Conservation (phyloP, 2,329 filamentous ascomycete genomes). For the Ophiocordyceps robertsii region DNA sequence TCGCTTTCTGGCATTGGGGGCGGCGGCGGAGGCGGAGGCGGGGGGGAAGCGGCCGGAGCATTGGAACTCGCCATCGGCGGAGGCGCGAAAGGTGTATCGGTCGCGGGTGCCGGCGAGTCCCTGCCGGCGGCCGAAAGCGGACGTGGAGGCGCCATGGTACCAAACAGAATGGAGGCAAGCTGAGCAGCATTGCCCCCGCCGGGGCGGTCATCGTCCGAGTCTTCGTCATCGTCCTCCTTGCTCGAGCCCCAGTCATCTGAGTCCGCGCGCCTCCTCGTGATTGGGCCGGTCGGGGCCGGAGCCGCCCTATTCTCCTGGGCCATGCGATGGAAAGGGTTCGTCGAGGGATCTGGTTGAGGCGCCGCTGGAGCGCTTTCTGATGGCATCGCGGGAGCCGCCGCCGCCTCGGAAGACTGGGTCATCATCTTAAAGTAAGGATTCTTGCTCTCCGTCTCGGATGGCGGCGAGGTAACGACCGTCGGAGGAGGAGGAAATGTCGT, state of each 20-base stretch:
- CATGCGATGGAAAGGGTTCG: constrained; percentile 90
- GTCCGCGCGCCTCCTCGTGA: constrained; percentile 40
- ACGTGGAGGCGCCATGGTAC: constrained; percentile 88
- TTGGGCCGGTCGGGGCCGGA: constrained; percentile 28
- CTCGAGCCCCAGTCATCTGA: constrained; percentile 76
- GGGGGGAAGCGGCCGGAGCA: constrained; percentile 13
- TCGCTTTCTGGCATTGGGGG: constrained; percentile 12
- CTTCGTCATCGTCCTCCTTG: constrained; percentile 43
- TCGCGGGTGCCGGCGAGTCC: constrained; percentile 35
- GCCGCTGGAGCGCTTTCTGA: constrained; percentile 22
- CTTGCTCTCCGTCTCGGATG: constrained; percentile 63
- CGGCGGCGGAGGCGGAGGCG: constrained; percentile 18
- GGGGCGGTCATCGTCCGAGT: constrained; percentile 66
- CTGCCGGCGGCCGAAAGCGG: constrained; percentile 74
- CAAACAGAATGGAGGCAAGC: constrained; percentile 87
- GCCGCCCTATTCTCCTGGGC: constrained; percentile 46
- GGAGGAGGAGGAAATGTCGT: constrained; percentile 35
- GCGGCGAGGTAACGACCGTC: constrained; percentile 36
- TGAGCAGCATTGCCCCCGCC: constrained; percentile 79
- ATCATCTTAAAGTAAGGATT: constrained; percentile 94
- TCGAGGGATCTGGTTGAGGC: constrained; percentile 49
- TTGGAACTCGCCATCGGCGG: constrained; percentile 15
- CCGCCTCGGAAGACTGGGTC: constrained; percentile 49
- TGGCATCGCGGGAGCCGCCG: constrained; percentile 28
- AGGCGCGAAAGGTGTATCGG: constrained; percentile 25